Conservation (phyloP, 192 early-diverging fungal genomes). For the Thamnidium elegans region DNA sequence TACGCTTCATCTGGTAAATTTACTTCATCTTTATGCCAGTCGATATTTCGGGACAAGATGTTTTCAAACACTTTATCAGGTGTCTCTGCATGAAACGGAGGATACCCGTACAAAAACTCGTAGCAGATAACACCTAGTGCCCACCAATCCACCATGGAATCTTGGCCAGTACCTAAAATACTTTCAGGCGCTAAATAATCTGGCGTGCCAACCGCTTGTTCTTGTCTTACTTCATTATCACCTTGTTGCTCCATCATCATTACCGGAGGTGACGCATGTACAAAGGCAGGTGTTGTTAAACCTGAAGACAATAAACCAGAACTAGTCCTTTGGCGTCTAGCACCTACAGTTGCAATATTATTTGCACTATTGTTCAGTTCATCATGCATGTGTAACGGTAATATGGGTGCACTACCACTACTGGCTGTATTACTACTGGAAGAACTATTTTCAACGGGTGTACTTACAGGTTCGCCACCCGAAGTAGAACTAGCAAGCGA, state of each 20-base stretch:
- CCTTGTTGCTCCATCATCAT: not conserved
- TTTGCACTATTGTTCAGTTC: not conserved
- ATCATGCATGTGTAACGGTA: not conserved
- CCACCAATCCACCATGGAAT: conserved; percentile 90
- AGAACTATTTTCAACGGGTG: too few relatives aligned
- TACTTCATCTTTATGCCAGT: conserved; percentile 72
- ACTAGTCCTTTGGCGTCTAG: conserved; percentile 2
- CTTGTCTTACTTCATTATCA: not conserved
- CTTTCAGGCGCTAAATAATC: conserved; percentile 88
- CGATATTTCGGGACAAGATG: conserved; percentile 70
- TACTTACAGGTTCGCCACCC: conserved; percentile 20
- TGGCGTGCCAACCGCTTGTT: conserved; percentile 70
- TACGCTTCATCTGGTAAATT: conserved; percentile 69
- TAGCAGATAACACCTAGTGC: conserved; percentile 86
- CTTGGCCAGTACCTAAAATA: conserved; percentile 81
- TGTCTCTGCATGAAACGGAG: conserved; percentile 78
- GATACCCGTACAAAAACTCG: conserved; percentile 80
- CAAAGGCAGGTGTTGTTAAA: conserved; percentile 8
- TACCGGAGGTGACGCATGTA: not conserved
- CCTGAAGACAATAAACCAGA: conserved; percentile 12
- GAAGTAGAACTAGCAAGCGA: conserved; percentile 46
- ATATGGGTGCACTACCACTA: too few relatives aligned
- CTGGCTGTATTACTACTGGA: not conserved
- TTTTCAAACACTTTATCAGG: conserved; percentile 82
- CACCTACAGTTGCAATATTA: not conserved